These are phyloP conservation scores for Hymenoscyphus albidus DNA, from an alignment of 2,329 filamentous ascomycete species.

Conservation along the genomic window DNA sequence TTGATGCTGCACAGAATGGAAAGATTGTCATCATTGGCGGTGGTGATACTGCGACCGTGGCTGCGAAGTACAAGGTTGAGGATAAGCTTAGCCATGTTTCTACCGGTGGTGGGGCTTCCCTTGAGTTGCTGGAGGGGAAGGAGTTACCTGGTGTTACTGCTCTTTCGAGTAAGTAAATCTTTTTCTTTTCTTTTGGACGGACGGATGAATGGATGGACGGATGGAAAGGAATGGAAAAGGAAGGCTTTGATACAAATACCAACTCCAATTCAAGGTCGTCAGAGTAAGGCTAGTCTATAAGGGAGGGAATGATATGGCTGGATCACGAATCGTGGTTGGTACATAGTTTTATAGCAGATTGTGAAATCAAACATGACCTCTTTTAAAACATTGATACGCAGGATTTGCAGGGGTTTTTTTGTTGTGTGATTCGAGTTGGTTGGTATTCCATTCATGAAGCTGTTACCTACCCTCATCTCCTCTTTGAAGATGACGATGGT, in stretches of 20 bases:
- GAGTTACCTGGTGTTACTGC: slow-evolving; percentile 89
- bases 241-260: slow-evolving; percentile 28
- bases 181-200: slow-evolving; percentile 14
- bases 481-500: no score
- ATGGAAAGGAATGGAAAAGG: slow-evolving; percentile 9
- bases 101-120: slow-evolving; percentile 89
- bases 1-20: slow-evolving; percentile 73
- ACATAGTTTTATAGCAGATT: slow-evolving; percentile 18
- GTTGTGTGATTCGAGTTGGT: no score
- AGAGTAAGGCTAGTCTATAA: slow-evolving; percentile 31
- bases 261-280: slow-evolving; percentile 23
- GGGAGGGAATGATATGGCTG: slow-evolving; percentile 15
- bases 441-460: no score
- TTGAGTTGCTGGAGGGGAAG: slow-evolving; percentile 98
- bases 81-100: slow-evolving; percentile 97
- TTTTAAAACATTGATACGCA: background rate
- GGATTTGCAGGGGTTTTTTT: no score
- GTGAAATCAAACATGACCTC: background rate
- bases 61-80: slow-evolving; percentile 94
- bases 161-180: slow-evolving; percentile 70
- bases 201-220: no score
- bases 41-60: slow-evolving; percentile 96
- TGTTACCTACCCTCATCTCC: no score
- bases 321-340: slow-evolving; percentile 18
- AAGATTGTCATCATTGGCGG: slow-evolving; percentile 98